Conservation (phyloP, 305 asterid genomes). For the Fraxinus paxiana region DNA sequence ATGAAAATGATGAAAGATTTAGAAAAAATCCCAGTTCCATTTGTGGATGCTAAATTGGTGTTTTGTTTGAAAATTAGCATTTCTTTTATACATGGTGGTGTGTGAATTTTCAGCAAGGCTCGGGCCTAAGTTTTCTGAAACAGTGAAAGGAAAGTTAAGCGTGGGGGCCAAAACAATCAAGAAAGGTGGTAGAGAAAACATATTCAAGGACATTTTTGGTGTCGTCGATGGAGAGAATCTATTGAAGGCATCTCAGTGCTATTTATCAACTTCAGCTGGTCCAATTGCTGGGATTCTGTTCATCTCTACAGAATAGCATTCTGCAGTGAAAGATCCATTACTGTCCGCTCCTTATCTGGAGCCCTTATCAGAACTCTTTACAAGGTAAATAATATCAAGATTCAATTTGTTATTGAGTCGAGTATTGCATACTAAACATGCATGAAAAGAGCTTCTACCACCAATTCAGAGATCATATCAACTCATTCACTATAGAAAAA, state of each 20-base stretch:
- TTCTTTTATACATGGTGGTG: not conserved
- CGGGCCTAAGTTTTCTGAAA: constrained; percentile 58
- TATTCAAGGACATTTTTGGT: constrained; percentile 48
- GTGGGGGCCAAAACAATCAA: constrained; percentile 55
- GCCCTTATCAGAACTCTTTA: constrained; percentile 42
- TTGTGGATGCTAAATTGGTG: not conserved
- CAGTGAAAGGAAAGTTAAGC: constrained; percentile 61
- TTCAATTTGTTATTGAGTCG: not conserved
- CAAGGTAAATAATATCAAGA: constrained; percentile 36
- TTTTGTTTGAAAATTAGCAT: not conserved
- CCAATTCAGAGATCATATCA: not conserved
- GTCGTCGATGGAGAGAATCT: constrained; percentile 46
- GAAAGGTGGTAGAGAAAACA: constrained; percentile 61
- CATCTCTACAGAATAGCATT: constrained; percentile 39
- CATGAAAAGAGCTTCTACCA: not conserved
- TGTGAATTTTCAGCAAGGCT: constrained; percentile 46
- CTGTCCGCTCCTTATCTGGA: constrained; percentile 39
- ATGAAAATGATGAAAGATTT: too few relatives aligned
- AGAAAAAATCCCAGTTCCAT: not conserved
- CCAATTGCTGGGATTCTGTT: constrained; percentile 69
- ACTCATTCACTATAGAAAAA: not conserved
- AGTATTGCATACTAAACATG: not conserved
- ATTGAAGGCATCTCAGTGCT: constrained; percentile 66
- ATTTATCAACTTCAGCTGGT: constrained; percentile 61
- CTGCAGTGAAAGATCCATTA: constrained; percentile 55